These are phyloP conservation scores for Cornus suecica DNA, from an alignment of 148 eudicot genomes.

Conservation along the genomic window DNA sequence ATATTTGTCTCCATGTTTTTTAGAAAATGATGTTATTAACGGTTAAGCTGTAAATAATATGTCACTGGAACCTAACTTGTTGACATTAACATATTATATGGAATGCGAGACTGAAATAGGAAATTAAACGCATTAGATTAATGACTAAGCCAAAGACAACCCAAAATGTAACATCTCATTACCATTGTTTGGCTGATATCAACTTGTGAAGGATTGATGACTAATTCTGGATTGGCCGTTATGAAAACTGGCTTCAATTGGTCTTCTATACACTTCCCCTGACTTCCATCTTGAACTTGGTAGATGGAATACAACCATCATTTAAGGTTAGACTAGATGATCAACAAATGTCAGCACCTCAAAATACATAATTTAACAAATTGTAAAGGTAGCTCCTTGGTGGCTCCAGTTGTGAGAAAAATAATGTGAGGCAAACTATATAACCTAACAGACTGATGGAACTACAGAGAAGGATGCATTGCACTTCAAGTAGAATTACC, in stretches of 20 bases:
- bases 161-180: conserved; percentile 8
- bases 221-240: conserved; percentile 41
- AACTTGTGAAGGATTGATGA: conserved; percentile 36
- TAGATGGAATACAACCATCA: neutral
- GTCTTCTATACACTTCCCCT: conserved; percentile 35
- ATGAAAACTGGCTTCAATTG: conserved; percentile 47
- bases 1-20: neutral
- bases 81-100: conserved; percentile 17
- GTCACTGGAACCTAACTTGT: neutral
- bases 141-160: neutral
- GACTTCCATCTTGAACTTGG: conserved; percentile 51
- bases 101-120: conserved; percentile 37
- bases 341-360: neutral
- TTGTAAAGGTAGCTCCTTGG: neutral
- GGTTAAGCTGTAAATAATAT: neutral
- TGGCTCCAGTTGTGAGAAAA: neutral
- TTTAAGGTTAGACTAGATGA: neutral
- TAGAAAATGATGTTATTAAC: too few species aligned
- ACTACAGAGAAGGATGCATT: neutral
- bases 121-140: neutral
- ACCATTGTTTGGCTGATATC: conserved; percentile 49
- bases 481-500: neutral
- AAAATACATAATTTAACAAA: neutral
- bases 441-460: too few species aligned
- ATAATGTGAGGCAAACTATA: neutral